Evolutionary conservation across 2,329 filamentous ascomycete genomes (phyloP), one percentile per base, ranked within the genome.

Genomic region (Trichophyton schoenleinii): DNA sequence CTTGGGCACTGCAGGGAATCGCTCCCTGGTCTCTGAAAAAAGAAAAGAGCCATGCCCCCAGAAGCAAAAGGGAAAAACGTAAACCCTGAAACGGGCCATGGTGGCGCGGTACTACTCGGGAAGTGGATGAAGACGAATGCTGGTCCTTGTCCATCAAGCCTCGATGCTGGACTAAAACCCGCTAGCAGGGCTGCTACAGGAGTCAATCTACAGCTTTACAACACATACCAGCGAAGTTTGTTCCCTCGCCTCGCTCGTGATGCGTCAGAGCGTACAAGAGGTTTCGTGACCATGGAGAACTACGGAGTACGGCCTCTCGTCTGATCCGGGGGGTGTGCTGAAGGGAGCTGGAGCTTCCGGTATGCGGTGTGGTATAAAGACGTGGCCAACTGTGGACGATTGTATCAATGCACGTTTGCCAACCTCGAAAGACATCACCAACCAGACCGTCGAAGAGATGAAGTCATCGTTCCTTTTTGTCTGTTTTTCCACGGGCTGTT

Each of bases 31-130:
- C 28, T n/a, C 8, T n/a, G 28, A 22, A 53, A 53, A 53, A 53
- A 53, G 22, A 22, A 53, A 53, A 31, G 7, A 22, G n/a, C 22
- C 49, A 22, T 53, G 28, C 49, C 18, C n/a, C 49, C 22, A 53
- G 49, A 53, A 53, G 49, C 49, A 53, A 53, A 53, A 53, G n/a
- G 49, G 49, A 53, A 53, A 25, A 18, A 25, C 22, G 22, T 13
- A 53, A 53, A 53, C 49, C 49, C 25, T 53, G 49, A 53, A 31
- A 31, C 22, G 49, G 49, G 49, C 49, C 49, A 31, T 53, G 49
- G 49, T 53, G 49, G 49, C 49, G 49, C 49, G 49, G 49, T 53
- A 53, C 49, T 53, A 53, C 49, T 53, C 49, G 49, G 49, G 49
- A 53, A 53, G 49, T 53, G 49, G 49, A 53, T 53, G 49, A 22